Conservation (phyloP, 192 early-diverging fungal species). For the Umbelopsis ramanniana region DNA sequence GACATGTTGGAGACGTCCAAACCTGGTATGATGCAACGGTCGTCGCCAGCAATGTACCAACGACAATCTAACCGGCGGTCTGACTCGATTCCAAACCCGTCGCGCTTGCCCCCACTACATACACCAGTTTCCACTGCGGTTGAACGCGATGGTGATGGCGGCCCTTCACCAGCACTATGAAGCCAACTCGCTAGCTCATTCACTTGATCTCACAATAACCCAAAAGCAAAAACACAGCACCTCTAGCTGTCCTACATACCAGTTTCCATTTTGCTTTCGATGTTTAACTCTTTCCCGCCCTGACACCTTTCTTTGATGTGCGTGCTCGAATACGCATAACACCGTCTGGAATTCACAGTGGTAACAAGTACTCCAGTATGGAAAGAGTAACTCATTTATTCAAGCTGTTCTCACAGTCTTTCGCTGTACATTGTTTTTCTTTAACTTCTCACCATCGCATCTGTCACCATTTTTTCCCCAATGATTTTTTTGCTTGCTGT, state of each 20-base stretch:
- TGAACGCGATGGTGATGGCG: not conserved
- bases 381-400: too few relatives aligned
- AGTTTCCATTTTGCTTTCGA: not conserved
- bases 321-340: too few relatives aligned
- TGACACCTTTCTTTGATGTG: too few relatives aligned
- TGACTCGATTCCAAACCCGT: not conserved
- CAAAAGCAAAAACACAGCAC: not conserved
- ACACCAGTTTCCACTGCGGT: not conserved
- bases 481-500: too few relatives aligned
- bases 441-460: not conserved
- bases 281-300: too few relatives aligned
- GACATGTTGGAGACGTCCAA: not conserved
- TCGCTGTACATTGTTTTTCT: not conserved
- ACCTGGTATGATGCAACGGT: not conserved
- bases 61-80: not conserved
- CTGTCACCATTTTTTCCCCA: not conserved
- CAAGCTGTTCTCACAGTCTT: not conserved
- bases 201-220: not conserved
- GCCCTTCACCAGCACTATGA: not conserved
- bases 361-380: too few relatives aligned
- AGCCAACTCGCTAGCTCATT: not conserved
- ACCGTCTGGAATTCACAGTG: too few relatives aligned
- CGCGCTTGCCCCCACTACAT: not conserved
- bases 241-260: conserved; percentile 11
- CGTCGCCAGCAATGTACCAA: not conserved